These are phyloP conservation scores for Glycine latifolia DNA, from an alignment of 306 rosid genomes.

Conservation along the genomic window DNA sequence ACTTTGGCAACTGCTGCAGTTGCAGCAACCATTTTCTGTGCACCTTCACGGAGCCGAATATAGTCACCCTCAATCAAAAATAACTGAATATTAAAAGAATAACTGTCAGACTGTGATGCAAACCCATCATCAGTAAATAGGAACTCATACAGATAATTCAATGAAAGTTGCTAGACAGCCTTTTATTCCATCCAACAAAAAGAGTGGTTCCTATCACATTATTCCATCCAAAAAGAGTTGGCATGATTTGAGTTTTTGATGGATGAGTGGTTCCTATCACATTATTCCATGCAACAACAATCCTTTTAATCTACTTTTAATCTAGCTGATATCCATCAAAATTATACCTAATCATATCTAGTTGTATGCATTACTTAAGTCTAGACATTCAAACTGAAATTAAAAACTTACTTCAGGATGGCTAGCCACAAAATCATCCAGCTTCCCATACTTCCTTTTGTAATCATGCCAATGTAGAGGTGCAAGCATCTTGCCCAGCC, in stretches of 20 bases:
- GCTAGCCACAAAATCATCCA: slow-evolving; percentile 84
- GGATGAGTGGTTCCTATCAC: slow-evolving; percentile 6
- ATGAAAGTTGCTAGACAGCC: background rate
- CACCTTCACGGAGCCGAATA: slow-evolving; percentile 92
- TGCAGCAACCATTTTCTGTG: slow-evolving; percentile 92
- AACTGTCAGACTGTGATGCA: slow-evolving; percentile 29
- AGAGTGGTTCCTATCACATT: too few relatives aligned
- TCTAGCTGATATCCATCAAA: background rate
- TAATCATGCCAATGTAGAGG: slow-evolving; percentile 98
- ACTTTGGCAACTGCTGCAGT: slow-evolving; percentile 93
- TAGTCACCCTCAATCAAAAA: slow-evolving; percentile 88
- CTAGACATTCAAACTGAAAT: slow-evolving; percentile 14
- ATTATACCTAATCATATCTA: background rate
- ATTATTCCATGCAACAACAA: background rate
- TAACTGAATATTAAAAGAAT: slow-evolving; percentile 60
- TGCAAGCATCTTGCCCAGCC: slow-evolving; percentile 98
- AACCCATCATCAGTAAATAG: slow-evolving; percentile 21
- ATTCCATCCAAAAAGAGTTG: background rate
- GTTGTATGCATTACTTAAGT: background rate
- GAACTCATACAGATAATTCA: slow-evolving; percentile 15
- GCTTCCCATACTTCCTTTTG: slow-evolving; percentile 87
- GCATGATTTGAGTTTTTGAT: slow-evolving; percentile 2
- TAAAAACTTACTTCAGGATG: slow-evolving; percentile 87
- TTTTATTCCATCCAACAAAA: background rate
- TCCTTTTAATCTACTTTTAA: background rate